Conservation (phyloP, 306 rosid species). For the Geum urbanum region DNA sequence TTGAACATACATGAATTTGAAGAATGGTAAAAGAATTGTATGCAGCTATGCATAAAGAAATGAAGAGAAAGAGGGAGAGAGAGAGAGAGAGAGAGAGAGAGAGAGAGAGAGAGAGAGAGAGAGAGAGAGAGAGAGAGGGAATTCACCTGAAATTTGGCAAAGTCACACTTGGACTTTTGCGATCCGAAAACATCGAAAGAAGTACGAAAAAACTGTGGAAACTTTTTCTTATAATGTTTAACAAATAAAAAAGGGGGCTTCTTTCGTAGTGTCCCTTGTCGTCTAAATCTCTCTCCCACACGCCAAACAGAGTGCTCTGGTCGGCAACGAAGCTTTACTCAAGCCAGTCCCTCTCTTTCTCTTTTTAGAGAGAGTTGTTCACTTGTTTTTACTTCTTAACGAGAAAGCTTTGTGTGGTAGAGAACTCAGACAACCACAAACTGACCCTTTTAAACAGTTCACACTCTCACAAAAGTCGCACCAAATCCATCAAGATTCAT, state of each 20-base stretch:
- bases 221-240: not conserved
- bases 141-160: constrained; percentile 30
- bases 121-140: not conserved
- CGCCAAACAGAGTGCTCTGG: constrained; percentile 23
- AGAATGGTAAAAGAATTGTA: not conserved
- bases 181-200: constrained; percentile 14
- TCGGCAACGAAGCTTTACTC: constrained; percentile 28
- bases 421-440: not conserved
- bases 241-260: not conserved
- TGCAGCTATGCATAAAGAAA: too few relatives aligned
- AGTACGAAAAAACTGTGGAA: not conserved
- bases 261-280: constrained; percentile 24
- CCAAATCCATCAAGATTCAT: not conserved
- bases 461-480: not conserved
- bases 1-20: not conserved
- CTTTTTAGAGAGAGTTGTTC: not conserved
- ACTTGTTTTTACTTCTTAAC: not conserved
- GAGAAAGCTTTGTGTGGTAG: not conserved
- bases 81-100: not conserved
- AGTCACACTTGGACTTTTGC: constrained; percentile 19
- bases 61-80: not conserved
- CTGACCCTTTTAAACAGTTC: not conserved
- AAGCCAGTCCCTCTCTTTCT: not conserved
- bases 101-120: not conserved
- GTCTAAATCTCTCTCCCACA: constrained; percentile 27